phyloP scores from a whole-genome alignment of 495 filamentous ascomycete species.

The Beverwykella pulmonaria region DNA sequence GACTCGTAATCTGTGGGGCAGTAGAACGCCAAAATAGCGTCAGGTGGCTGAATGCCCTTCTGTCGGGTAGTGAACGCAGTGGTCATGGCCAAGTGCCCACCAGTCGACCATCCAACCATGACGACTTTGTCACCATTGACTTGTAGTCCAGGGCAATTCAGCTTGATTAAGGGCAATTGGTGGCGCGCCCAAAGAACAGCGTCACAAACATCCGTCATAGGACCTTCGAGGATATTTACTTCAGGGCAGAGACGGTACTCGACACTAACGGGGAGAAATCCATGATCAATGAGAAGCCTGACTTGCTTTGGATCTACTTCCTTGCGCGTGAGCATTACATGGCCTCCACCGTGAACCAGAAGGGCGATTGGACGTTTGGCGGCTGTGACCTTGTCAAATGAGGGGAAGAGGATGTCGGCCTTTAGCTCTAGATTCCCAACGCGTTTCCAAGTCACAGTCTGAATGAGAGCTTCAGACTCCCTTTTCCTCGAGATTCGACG shows the following conservation, averaged over 20 bases:
- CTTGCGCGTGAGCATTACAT: not conserved
- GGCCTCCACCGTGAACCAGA: not conserved
- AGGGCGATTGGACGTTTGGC: no score
- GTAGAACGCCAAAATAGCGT: no score
- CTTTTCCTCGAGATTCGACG: no score
- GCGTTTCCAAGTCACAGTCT: no score
- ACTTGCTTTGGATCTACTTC: not conserved
- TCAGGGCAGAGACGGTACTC: constrained; percentile 63
- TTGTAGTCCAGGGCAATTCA: not conserved
- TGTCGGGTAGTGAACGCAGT: not conserved
- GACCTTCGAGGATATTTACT: constrained; percentile 49
- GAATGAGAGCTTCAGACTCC: no score
- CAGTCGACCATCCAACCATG: not conserved
- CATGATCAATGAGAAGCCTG: constrained; percentile 43
- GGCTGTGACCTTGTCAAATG: no score
- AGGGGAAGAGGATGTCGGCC: no score
- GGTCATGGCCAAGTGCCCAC: not conserved
- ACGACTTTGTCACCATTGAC: not conserved
- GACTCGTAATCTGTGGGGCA: constrained; percentile 26
- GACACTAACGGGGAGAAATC: constrained; percentile 56
- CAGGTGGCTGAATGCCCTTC: no score
- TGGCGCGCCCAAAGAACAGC: not conserved
- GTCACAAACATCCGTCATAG: not conserved
- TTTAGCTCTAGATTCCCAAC: no score
- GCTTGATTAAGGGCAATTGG: not conserved